Base-by-base conservation (phyloP, 2,329 filamentous ascomycete genomes). In the Chalaropsis thielavioides region DNA sequence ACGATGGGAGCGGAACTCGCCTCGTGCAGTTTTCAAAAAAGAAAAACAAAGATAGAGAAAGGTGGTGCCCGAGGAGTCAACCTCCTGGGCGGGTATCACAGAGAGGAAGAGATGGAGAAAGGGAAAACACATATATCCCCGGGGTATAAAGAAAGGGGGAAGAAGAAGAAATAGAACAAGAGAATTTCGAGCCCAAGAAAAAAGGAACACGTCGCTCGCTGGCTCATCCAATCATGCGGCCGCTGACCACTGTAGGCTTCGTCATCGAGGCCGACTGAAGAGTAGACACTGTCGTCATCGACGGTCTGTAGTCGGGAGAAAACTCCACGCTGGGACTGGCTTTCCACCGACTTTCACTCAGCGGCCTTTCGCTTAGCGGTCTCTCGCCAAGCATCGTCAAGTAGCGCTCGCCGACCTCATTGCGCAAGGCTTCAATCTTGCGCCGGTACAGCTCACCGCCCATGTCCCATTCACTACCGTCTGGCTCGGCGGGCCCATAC, bases 331-430 rank as follows among this genome's bases (percentile, higher is more conserved):
- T 70, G 15, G 74, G 73, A 58, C 74, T 74, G 6, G 76, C 70
- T 68, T 84, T 80, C 83, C 83, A 86, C 51, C 76, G 38, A 27
- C 59, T 38, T 17, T 66, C 51, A 31, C 61, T 24, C 24, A 51
- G 46, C 46, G 46, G 7, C 10, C 46, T 15, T 3, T 24, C 46
- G 5, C n/a, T 51, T 22, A 51, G 24, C 10, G 46, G 10, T 80
- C 73, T 94, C 89, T 71, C 96, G 67, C 88, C 88, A 62, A 97
- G 78, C 15, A 89, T 90, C 68, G 86, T 92, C 46, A 99, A 81
- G 81, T 95, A 99, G 44, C 86, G 88, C 70, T 86, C 90, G 40
- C 92, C 92, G 69, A 96, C 86, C 71, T 92, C 90, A 71, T 87
- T 87, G 68, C 91, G 87, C 64, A 96, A 77, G 2, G 88, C 85